phyloP scores from a whole-genome alignment of 108 stramenopile genomes.

The Fragilaria crotonensis region DNA sequence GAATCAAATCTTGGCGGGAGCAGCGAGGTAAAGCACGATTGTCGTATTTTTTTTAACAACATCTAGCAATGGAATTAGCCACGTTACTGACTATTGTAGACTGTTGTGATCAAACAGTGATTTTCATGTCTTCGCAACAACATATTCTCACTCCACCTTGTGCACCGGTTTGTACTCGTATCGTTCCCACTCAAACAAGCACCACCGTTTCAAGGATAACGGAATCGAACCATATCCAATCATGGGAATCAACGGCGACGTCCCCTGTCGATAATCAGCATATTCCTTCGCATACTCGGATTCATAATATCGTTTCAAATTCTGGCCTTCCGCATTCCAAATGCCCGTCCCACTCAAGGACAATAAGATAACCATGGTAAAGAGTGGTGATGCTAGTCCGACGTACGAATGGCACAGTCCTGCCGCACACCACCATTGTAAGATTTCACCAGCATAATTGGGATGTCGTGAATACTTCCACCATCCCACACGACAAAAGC shows the following conservation, averaged over 20 bases:
- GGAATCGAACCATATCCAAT: slow-evolving; percentile 45
- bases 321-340: slow-evolving; percentile 59
- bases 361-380: slow-evolving; percentile 55
- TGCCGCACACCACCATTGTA: slow-evolving; percentile 57
- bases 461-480: slow-evolving; percentile 61
- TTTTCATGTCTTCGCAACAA: no score
- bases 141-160: no score
- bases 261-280: slow-evolving; percentile 36
- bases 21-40: no score
- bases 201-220: slow-evolving; percentile 29
- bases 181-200: slow-evolving; percentile 54
- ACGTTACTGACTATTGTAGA: no score
- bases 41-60: no score
- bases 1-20: slow-evolving; percentile 69
- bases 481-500: slow-evolving; percentile 45
- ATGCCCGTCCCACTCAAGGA: slow-evolving; percentile 46
- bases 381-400: slow-evolving; percentile 48
- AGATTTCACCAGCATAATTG: slow-evolving; percentile 70
- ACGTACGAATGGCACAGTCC: slow-evolving; percentile 32
- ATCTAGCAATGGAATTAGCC: no score
- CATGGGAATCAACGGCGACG: slow-evolving; percentile 53
- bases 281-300: slow-evolving; percentile 31
- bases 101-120: no score
- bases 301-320: slow-evolving; percentile 57
- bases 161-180: slow-evolving; percentile 35